Base-by-base conservation (phyloP, 352 stramenopile genomes). In the Globisporangium nagaii region DNA sequence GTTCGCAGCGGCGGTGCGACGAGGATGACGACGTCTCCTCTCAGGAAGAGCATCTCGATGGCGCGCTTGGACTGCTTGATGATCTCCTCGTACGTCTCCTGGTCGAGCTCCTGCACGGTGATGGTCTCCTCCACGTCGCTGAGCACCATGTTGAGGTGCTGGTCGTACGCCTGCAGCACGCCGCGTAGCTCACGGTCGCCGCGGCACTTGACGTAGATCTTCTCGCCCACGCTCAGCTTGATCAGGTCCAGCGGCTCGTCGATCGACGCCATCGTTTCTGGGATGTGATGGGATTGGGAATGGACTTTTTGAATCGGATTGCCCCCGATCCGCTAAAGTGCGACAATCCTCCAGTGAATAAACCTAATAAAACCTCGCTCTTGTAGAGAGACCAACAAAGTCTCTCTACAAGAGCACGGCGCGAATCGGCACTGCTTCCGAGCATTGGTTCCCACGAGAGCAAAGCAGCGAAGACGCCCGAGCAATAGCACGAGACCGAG, bases 11-110 rank as follows among this genome's bases (percentile, higher is more conserved):
- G 97, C 56, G 97, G 97, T 30, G 90, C 96, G 25, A 99, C 93
- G 58, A 99, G 84, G 51, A 99, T 98, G 15, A 99, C 89, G 51
- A 98, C 94, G 84, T 99, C 97, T 39, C 97, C 97, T 37, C 97
- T 82, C 44, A 99, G 94, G 84, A 99, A 99, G 10, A 99, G 88
- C 96, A 99, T 99, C 59, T 98, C 95, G 62, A 99, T 92, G 53
- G 75, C 75, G 65, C 97, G 86, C 65, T 97, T 98, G 55, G 84
- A 95, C 65, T 96, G 88, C 72, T 95, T 93, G 58, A 96, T 89
- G 61, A 99, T 98, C 78, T 98, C 95, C 76, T 99, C 97, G 63
- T 97, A 97, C 9, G 96, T 99, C 75, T 99, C 95, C 63, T 97
- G 85, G 70, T 99, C 96, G 47, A 98, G 78, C 70, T 99, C 96